Percentiles rank a stretch among this genome's conserved stretches.
Evolutionary conservation across 2,329 filamentous ascomycete genomes (phyloP).

Genomic region (Pseudogymnoascus sp.): DNA sequence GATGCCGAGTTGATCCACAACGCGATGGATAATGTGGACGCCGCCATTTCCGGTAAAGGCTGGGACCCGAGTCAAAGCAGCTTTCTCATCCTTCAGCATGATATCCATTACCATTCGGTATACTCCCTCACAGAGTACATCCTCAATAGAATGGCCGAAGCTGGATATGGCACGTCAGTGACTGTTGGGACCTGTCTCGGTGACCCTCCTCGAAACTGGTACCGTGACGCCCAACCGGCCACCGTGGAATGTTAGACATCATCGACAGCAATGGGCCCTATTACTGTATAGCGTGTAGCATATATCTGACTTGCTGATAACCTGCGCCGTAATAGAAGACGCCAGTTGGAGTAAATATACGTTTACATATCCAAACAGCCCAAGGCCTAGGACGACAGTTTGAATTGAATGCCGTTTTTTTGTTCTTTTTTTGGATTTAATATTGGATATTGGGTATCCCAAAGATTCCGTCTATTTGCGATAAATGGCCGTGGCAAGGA

Average conservation of each 20-base stretch:
- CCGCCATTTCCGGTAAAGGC: constrained; percentile 15
- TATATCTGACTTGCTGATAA: background rate
- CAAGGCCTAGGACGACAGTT: background rate
- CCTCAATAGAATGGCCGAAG: constrained; percentile 26
- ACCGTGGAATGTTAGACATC: background rate
- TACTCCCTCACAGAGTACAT: constrained; percentile 30
- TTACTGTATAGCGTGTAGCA: background rate
- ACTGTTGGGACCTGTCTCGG: constrained; percentile 40
- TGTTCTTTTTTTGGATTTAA: background rate
- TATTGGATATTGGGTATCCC: background rate
- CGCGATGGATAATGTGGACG: constrained; percentile 34
- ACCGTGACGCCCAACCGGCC: constrained; percentile 19
- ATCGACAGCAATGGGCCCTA: background rate
- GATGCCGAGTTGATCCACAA: constrained; percentile 35
- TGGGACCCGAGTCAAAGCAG: constrained; percentile 13
- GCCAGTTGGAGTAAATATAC: background rate
- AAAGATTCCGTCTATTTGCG: background rate
- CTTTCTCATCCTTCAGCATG: constrained; percentile 43
- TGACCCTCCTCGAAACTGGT: constrained; percentile 37
- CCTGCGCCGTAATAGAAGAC: background rate
- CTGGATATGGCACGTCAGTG: constrained; percentile 31
- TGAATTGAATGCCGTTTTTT: background rate
- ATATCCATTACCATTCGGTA: constrained; percentile 31
- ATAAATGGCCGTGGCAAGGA: background rate
- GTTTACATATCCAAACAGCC: background rate